A percentile compares a stretch with the other conserved stretches of the same genome.
Conservation (phyloP, 2,329 filamentous ascomycete genomes). For the Penicillium sclerotiorum region DNA sequence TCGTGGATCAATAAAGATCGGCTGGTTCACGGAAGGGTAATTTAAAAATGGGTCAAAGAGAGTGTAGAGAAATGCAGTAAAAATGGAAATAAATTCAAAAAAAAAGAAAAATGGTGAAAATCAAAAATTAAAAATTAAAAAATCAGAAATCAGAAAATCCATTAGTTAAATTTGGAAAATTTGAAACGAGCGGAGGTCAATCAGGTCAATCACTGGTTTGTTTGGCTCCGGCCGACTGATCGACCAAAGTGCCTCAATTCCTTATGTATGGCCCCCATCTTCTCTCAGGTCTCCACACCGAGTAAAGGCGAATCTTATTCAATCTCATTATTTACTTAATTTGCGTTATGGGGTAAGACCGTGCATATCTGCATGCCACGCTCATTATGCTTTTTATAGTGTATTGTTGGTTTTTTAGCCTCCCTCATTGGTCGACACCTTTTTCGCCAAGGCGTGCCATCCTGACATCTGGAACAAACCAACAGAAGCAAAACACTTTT, state of each 20-base stretch:
- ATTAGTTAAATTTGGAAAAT: not conserved
- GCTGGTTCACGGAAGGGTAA: constrained; percentile 8
- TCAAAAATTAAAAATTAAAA: constrained; percentile 1
- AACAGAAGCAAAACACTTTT: too few relatives aligned
- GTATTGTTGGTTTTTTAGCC: too few relatives aligned
- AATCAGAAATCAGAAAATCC: too few relatives aligned
- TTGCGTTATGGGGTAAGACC: not conserved
- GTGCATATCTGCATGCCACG: too few relatives aligned
- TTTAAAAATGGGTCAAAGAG: constrained; percentile 7
- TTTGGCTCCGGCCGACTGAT: too few relatives aligned
- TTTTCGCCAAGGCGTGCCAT: too few relatives aligned
- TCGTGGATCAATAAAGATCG: constrained; percentile 12
- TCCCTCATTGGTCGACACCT: too few relatives aligned
- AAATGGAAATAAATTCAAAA: not conserved
- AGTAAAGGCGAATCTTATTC: not conserved
- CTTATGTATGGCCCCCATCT: constrained; percentile 7
- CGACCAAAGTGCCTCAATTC: too few relatives aligned
- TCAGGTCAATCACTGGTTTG: too few relatives aligned
- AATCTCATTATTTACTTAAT: not conserved
- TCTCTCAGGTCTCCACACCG: not conserved
- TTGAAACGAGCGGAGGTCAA: constrained; percentile 8
- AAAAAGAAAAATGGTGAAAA: not conserved
- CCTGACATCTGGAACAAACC: too few relatives aligned
- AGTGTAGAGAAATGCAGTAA: not conserved
- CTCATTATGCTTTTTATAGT: too few relatives aligned